These are phyloP conservation scores for Pestalotiopsis sp. DNA, from an alignment of 2,329 filamentous ascomycete species.

Conservation along the genomic window DNA sequence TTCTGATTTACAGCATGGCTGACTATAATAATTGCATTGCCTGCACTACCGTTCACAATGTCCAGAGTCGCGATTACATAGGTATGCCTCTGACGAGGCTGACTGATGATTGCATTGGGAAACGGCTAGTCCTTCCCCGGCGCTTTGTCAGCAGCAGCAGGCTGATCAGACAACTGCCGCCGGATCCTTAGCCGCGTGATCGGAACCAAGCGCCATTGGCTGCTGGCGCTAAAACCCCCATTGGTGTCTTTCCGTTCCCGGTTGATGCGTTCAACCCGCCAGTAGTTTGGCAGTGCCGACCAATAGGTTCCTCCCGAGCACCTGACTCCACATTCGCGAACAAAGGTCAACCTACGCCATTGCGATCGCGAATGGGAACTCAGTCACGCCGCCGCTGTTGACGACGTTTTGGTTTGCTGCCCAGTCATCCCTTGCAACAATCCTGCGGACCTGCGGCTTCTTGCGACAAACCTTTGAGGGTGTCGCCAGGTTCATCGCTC, in stretches of 20 bases:
- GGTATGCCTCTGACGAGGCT: not conserved
- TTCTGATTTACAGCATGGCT: too few species aligned
- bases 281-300: not conserved
- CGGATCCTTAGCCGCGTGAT: not conserved
- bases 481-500: not conserved
- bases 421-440: not conserved
- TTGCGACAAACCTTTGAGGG: not conserved
- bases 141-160: not conserved
- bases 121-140: not conserved
- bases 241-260: not conserved
- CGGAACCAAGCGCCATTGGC: conserved; percentile 10
- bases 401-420: not conserved
- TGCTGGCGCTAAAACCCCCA: not conserved
- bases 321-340: conserved; percentile 9
- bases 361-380: conserved; percentile 6
- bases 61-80: too few species aligned
- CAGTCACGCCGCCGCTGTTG: not conserved
- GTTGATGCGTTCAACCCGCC: not conserved
- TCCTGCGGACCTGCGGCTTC: not conserved
- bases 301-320: not conserved
- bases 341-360: conserved; percentile 4
- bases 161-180: not conserved
- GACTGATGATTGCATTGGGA: not conserved
- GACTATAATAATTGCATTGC: too few species aligned
- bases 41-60: too few species aligned